Evolutionary conservation across 306 rosid species (phyloP).

Genomic region (Crataegus laevigata): DNA sequence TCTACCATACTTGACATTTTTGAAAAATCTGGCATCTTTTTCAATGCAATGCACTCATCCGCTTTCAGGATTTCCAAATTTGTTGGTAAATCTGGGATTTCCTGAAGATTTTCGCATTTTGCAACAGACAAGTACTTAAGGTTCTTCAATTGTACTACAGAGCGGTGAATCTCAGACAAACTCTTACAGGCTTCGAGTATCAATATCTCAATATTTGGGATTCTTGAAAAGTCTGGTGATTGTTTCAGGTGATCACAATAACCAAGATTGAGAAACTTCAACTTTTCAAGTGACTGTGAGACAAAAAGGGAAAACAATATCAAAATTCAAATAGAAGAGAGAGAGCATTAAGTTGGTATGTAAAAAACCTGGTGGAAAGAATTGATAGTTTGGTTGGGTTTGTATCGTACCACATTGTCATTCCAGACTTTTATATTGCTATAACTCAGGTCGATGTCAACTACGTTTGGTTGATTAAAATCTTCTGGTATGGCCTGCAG

Average conservation of each 20-base stretch:
- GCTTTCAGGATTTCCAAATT: neutral
- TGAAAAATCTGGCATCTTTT: conserved; percentile 4
- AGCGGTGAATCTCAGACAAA: neutral
- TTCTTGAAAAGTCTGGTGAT: conserved; percentile 27
- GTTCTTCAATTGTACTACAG: neutral
- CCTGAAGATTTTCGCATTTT: neutral
- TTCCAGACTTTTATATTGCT: conserved; percentile 24
- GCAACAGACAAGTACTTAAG: neutral
- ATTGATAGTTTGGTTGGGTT: neutral
- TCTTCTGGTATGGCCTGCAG: neutral
- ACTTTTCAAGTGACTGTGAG: conserved; percentile 6
- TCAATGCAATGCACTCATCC: neutral
- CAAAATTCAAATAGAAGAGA: neutral
- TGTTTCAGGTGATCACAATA: conserved; percentile 15
- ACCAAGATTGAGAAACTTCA: conserved; percentile 20
- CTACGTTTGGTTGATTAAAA: neutral
- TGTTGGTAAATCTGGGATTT: neutral
- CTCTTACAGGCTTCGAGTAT: neutral
- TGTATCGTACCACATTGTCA: conserved; percentile 15
- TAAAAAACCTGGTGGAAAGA: neutral
- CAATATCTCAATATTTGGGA: conserved; percentile 36
- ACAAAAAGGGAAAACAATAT: neutral
- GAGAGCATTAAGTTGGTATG: neutral
- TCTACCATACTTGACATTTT: neutral
- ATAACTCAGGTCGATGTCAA: conserved; percentile 21